Base-by-base conservation (phyloP, 139 green algal species). In the Ettlia oleoabundans region DNA sequence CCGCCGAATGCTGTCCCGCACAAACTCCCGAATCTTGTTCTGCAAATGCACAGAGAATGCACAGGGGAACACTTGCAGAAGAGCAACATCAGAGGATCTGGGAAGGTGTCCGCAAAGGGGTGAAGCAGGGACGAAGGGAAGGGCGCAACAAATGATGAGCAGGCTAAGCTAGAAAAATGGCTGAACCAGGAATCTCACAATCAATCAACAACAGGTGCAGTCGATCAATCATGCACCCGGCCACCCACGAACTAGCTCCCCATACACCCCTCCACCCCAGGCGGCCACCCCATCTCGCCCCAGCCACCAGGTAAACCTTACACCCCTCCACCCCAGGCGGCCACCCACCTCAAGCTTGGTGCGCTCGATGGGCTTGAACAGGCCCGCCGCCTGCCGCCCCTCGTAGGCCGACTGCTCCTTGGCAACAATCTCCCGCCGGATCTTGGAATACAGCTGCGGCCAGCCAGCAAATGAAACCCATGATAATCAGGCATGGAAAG, bases 361-460 rank as follows among this genome's bases (percentile, higher is more conserved):
- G 21, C 87, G 88, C 68, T 95, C 92, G 26, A 97, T 95, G 40
- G 88, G 86, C 78, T 92, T 92, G 62, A 52, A 86, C 58, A 55
- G 74, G 33, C 72, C 72, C 33, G 76, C 19, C 10, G 73, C 80
- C 72, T 86, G 80, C 24, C 92, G 88, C 76, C 90, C 88, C 24
- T 75, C 79, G 76, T 88, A 95, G 4, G 93, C 93, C 33, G 84
- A 35, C 55, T 80, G 74, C 88, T 96, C 93, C 83, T 93, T 92
- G 32, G 82, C 86, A 7, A 94, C 74, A 21, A 95, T 84, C 75
- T 94, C 87, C 26, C 85, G 76, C n/a, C 72, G 58, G 51, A 94
- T 83, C 76, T 87, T 88, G 64, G 84, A 85, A 83, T 76, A 77
- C 21, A 85, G 74, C 42, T 70, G 43, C 64, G 7, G 62, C 0